Evolutionary conservation across 768 basidiomycete species (phyloP), one percentile per base, ranked within the genome.

Genomic region (Russula sp.): DNA sequence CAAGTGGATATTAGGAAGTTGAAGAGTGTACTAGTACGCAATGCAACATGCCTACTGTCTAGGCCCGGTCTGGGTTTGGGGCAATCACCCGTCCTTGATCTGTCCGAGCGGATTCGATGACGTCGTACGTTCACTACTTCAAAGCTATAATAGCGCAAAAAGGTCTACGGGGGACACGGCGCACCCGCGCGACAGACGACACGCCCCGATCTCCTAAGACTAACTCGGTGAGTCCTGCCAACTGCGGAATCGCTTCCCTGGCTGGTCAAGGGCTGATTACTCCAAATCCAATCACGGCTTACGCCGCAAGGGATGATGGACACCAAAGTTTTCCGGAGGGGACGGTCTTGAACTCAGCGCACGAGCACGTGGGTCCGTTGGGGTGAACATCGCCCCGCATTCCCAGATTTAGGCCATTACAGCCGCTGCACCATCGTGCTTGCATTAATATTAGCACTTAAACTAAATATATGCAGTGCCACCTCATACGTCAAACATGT

Each of bases 171-270:
- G 72, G 72, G 79, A 83, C 88, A 75, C 86, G 89, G 81, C 76
- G 81, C 83, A 82, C 79, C 64, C 77, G 85, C 88, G 85, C 89
- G 89, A 76, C 89, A 87, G 89, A 87, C 82, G 86, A 84, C 84
- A 61, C 81, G 84, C 76, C 87, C 88, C 88, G 83, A 74, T 89
- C 88, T 90, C 88, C 87, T 79, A 87, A 85, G 89, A 91, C 88
- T 88, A 90, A 90, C 87, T 91, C 85, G 89, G 89, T 84, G 74
- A 81, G 81, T 78, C 84, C 88, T 82, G 87, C 82, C 81, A 84
- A 82, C 85, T 91, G 89, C 89, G 83, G 85, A 91, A 91, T 91
- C 86, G 79, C 89, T 91, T 91, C 85, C 88, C 89, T 91, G 85
- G 86, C 82, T 85, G 78, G 82, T 84, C 86, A 84, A 82, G 87